These are phyloP conservation scores for Mycena epipterygia DNA, from an alignment of 768 basidiomycete species.

Conservation along the genomic window DNA sequence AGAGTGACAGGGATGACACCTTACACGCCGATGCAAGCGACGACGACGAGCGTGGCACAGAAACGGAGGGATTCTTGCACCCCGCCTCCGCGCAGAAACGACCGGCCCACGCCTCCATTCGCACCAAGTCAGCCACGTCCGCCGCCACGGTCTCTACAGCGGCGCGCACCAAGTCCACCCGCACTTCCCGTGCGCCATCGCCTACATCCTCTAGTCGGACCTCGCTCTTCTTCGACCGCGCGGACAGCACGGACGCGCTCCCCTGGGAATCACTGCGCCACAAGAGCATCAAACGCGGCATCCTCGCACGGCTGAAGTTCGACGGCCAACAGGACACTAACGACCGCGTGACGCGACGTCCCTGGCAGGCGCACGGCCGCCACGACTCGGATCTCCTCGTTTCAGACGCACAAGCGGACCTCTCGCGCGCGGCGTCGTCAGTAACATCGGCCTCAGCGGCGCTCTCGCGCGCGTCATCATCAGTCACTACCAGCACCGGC, in stretches of 20 bases:
- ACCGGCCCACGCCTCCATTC: neutral
- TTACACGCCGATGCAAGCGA: slow-evolving; percentile 19
- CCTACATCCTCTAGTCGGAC: slow-evolving; percentile 35
- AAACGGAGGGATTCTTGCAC: slow-evolving; percentile 35
- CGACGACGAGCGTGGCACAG: slow-evolving; percentile 16
- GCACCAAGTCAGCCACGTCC: slow-evolving; percentile 22
- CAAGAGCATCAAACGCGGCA: slow-evolving; percentile 65
- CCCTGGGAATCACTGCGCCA: slow-evolving; percentile 64
- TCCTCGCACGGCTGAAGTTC: slow-evolving; percentile 58
- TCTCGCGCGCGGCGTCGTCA: slow-evolving; percentile 30
- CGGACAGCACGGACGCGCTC: slow-evolving; percentile 34
- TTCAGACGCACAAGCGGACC: slow-evolving; percentile 32
- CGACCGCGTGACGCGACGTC: slow-evolving; percentile 45
- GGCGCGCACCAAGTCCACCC: slow-evolving; percentile 26
- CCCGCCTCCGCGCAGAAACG: slow-evolving; percentile 24
- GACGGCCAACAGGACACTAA: slow-evolving; percentile 42
- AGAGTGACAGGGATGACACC: slow-evolving; percentile 17
- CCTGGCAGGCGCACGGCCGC: slow-evolving; percentile 31
- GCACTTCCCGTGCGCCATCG: slow-evolving; percentile 28
- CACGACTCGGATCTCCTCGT: slow-evolving; percentile 34
- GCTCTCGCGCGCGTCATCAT: slow-evolving; percentile 33
- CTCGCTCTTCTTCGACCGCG: slow-evolving; percentile 35
- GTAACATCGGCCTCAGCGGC: slow-evolving; percentile 28
- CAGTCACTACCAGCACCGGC: slow-evolving; percentile 44
- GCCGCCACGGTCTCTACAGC: neutral